These are phyloP conservation scores for Syncephalis plumigaleata DNA, from an alignment of 371 early-diverging fungal species.

Conservation along the genomic window DNA sequence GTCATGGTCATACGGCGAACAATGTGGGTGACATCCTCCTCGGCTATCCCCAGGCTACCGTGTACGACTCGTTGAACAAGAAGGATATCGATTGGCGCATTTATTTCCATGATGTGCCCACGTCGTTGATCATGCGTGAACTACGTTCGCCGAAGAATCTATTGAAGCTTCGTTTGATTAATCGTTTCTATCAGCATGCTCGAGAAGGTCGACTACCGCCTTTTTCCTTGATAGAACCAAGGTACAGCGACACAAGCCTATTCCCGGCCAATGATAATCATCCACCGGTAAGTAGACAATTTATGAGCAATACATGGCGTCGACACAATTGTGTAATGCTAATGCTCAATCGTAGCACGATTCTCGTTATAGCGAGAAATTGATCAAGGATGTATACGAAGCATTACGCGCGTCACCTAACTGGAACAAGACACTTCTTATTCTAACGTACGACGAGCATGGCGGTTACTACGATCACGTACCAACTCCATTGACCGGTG, in stretches of 20 bases:
- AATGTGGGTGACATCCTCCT: neutral
- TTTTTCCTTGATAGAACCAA: too few relatives aligned
- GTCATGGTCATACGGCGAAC: slow-evolving; percentile 6
- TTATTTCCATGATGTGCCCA: too few relatives aligned
- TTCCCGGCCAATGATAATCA: slow-evolving; percentile 10
- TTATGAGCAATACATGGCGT: slow-evolving; percentile 14
- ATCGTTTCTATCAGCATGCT: slow-evolving; percentile 10
- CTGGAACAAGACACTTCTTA: slow-evolving; percentile 17
- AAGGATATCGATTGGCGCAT: too few relatives aligned
- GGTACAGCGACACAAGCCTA: slow-evolving; percentile 10
- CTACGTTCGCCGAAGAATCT: neutral
- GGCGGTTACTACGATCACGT: slow-evolving; percentile 4
- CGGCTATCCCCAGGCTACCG: slow-evolving; percentile 13
- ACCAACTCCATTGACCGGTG: slow-evolving; percentile 5
- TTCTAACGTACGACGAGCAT: slow-evolving; percentile 15
- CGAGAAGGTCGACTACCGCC: too few relatives aligned
- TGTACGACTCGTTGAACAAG: slow-evolving; percentile 11
- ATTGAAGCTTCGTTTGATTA: slow-evolving; percentile 7
- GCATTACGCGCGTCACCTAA: slow-evolving; percentile 14
- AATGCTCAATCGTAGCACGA: too few relatives aligned
- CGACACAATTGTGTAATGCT: too few relatives aligned
- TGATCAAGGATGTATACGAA: too few relatives aligned
- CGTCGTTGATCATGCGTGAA: neutral
- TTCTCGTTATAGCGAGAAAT: too few relatives aligned
- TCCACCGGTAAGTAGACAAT: slow-evolving; percentile 10